A percentile compares a stretch with the other conserved stretches of the same genome.
Evolutionary conservation across 2,329 filamentous ascomycete genomes (phyloP).

Genomic region (Neopestalotiopsis sp.): DNA sequence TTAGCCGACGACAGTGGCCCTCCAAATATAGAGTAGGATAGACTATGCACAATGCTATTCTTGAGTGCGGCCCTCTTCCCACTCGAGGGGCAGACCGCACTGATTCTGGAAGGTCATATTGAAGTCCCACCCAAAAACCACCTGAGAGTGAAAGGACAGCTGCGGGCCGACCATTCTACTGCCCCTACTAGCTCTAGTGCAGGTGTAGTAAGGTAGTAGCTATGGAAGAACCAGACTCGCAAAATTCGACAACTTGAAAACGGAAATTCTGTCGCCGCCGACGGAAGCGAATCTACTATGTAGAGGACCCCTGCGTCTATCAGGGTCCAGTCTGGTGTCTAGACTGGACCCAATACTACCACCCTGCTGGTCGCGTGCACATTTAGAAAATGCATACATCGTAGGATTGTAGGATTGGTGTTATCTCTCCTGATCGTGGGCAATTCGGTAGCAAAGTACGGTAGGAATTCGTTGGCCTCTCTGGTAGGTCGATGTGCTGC

Average conservation of each 20-base stretch:
- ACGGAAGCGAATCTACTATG: not conserved
- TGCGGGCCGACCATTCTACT: not conserved
- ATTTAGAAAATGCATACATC: not conserved
- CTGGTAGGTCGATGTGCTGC: not conserved
- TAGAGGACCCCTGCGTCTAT: not conserved
- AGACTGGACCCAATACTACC: not conserved
- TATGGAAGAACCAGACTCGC: not conserved
- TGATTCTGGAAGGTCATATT: not conserved
- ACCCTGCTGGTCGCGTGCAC: not conserved
- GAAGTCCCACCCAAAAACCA: not conserved
- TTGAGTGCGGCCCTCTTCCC: not conserved
- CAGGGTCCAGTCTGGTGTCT: not conserved
- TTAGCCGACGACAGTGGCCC: not conserved
- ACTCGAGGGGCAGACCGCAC: not conserved
- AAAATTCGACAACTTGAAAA: not conserved
- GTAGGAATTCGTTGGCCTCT: too few relatives aligned
- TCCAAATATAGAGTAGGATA: not conserved
- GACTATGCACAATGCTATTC: not conserved
- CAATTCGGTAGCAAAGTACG: not conserved
- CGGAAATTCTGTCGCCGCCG: not conserved
- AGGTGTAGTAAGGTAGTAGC: too few relatives aligned
- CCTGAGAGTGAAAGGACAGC: not conserved
- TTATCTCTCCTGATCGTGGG: not conserved
- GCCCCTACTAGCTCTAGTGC: not conserved
- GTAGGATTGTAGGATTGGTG: not conserved